Evolutionary conservation across 495 filamentous ascomycete genomes (phyloP), one percentile per base, ranked within the genome.

Genomic region (Aspergillus diversus): DNA sequence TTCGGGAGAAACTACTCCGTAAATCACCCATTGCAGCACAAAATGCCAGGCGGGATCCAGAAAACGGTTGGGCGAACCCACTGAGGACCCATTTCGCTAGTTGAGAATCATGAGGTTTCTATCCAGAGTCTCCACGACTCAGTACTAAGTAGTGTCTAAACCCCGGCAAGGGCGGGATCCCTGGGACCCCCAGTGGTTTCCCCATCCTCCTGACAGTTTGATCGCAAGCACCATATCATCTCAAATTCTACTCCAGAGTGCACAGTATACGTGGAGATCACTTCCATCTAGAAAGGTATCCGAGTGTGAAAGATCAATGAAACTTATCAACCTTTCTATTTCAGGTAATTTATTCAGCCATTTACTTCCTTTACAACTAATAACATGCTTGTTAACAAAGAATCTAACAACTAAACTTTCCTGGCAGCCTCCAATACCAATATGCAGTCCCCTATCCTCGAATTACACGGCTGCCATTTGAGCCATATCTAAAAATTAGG

Each of bases 401-500:
- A 27, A 27, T 27, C 21, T 27, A 27, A 27, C 21, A 27, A 27
- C 21, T 27, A 27, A 27, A 27, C 21, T 27, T 27, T 27, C 21
- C 21, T 27, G 21, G 21, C 21, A 27, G 21, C 21, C 21, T 27
- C 21, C 21, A 27, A 27, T 2, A 27, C 21, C 21, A 27, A 27
- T 27, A 27, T 27, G 21, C 21, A 2, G 21, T 27, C 9, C 37
- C 37, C 7, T 15, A 43, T 43, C 39, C 39, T 12, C 13, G 9
- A 53, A 34, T 7, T 12, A 53, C 34, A 32, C 9, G n/a, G 33
- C 47, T 31, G 7, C 47, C 17, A 50, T 37, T 35, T 31, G 21
- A 27, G 16, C 15, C 27, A 32, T 42, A 47, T 58, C 57, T 71
- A 73, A 32, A 75, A 74, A 11, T 69, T 57, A 2, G 92, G 90